These are phyloP conservation scores for Chaetomium cochliodes DNA, from an alignment of 495 filamentous ascomycete genomes.

Conservation along the genomic window DNA sequence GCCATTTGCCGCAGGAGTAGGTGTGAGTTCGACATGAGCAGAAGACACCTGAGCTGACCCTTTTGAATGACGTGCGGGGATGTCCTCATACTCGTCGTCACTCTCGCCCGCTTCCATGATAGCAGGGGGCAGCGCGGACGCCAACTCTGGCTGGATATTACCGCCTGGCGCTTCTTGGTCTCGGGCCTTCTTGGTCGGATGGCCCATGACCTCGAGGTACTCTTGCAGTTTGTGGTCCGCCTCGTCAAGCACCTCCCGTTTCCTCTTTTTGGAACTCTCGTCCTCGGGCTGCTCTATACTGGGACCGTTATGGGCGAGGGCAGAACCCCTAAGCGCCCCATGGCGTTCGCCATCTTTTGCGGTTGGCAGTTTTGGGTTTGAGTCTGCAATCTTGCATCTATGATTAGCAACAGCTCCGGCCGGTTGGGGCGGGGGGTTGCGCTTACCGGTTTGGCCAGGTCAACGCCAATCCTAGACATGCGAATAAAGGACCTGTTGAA, in stretches of 20 bases:
- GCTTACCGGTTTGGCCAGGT: slow-evolving; percentile 79
- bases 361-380: slow-evolving; percentile 20
- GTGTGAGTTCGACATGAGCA: slow-evolving; percentile 20
- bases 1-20: slow-evolving; percentile 10
- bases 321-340: slow-evolving; percentile 18
- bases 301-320: slow-evolving; percentile 15
- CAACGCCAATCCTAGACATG: slow-evolving; percentile 92
- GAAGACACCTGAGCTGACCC: slow-evolving; percentile 40
- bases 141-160: slow-evolving; percentile 18
- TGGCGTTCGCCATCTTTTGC: slow-evolving; percentile 18
- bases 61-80: slow-evolving; percentile 42
- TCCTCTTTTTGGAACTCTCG: slow-evolving; percentile 46
- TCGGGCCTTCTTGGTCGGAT: slow-evolving; percentile 34
- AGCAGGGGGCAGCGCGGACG: slow-evolving; percentile 48
- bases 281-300: slow-evolving; percentile 27
- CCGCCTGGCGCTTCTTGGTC: slow-evolving; percentile 28
- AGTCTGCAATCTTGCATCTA: slow-evolving; percentile 31
- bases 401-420: slow-evolving; percentile 27
- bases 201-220: slow-evolving; percentile 77
- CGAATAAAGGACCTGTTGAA: slow-evolving; percentile 94
- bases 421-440: not conserved
- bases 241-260: slow-evolving; percentile 50
- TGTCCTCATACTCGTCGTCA: slow-evolving; percentile 65
- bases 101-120: slow-evolving; percentile 51
- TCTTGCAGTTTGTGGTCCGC: slow-evolving; percentile 79